phyloP scores from a whole-genome alignment of 2,329 filamentous ascomycete species.

The Monilinia polystroma region DNA sequence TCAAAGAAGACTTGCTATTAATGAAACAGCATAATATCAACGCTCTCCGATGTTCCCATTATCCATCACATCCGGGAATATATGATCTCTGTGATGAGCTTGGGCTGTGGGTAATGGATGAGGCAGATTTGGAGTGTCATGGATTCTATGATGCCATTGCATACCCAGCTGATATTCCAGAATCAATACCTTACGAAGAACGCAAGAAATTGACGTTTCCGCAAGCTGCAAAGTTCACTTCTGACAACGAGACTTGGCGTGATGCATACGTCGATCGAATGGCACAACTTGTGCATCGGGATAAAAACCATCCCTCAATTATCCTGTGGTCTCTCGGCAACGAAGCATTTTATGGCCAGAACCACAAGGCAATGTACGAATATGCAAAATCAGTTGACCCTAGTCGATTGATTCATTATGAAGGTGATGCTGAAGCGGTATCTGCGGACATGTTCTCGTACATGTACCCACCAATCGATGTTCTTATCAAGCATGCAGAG shows the following conservation, averaged over 20 bases:
- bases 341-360: slow-evolving; percentile 69
- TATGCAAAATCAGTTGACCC: slow-evolving; percentile 52
- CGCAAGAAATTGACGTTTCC: slow-evolving; percentile 56
- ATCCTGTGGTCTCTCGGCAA: slow-evolving; percentile 75
- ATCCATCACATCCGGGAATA: slow-evolving; percentile 61
- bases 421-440: slow-evolving; percentile 52
- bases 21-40: slow-evolving; percentile 75
- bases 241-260: slow-evolving; percentile 60
- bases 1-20: slow-evolving; percentile 59
- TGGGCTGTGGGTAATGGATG: slow-evolving; percentile 61
- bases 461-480: slow-evolving; percentile 53
- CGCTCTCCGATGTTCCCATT: slow-evolving; percentile 66
- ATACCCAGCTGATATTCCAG: slow-evolving; percentile 52
- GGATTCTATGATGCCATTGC: slow-evolving; percentile 47
- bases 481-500: slow-evolving; percentile 41
- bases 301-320: slow-evolving; percentile 69
- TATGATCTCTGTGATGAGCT: slow-evolving; percentile 63
- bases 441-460: slow-evolving; percentile 55
- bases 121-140: slow-evolving; percentile 54
- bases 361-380: slow-evolving; percentile 66
- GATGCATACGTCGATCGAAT: slow-evolving; percentile 68
- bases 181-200: slow-evolving; percentile 59
- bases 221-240: slow-evolving; percentile 57
- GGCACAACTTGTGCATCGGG: slow-evolving; percentile 61
- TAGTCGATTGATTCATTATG: slow-evolving; percentile 56